phyloP scores from a whole-genome alignment of 2,329 filamentous ascomycete species.

The Fusarium sp. region DNA sequence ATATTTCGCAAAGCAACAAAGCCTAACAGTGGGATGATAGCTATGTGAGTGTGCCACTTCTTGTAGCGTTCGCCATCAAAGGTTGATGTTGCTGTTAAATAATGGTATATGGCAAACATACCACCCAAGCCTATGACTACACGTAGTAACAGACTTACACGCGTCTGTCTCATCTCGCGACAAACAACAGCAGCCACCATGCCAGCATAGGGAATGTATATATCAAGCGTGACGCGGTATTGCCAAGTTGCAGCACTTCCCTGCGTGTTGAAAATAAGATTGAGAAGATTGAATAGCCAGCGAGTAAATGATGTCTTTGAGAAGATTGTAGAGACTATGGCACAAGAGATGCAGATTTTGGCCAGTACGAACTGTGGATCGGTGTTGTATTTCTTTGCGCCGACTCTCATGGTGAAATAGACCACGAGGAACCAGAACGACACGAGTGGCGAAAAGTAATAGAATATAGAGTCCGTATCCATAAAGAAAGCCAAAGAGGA shows the following conservation, averaged over 20 bases:
- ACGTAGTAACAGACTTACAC: slow-evolving; percentile 17
- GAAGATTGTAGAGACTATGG: slow-evolving; percentile 50
- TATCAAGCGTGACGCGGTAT: slow-evolving; percentile 64
- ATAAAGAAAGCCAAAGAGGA: slow-evolving; percentile 67
- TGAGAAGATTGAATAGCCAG: slow-evolving; percentile 50
- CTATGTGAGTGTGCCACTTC: slow-evolving; percentile 64
- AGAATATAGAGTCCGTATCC: slow-evolving; percentile 63
- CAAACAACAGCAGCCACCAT: slow-evolving; percentile 58
- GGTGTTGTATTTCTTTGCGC: slow-evolving; percentile 56
- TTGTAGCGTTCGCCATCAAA: slow-evolving; percentile 56
- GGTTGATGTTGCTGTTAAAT: neutral
- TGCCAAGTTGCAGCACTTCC: slow-evolving; percentile 64
- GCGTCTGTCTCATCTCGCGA: slow-evolving; percentile 19
- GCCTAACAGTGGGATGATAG: slow-evolving; percentile 65
- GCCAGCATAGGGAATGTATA: slow-evolving; percentile 68
- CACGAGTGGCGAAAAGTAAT: slow-evolving; percentile 70
- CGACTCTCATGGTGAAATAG: slow-evolving; percentile 63
- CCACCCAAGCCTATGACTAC: slow-evolving; percentile 49
- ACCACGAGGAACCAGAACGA: slow-evolving; percentile 73
- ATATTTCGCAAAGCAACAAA: slow-evolving; percentile 65
- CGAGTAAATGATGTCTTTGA: slow-evolving; percentile 7
- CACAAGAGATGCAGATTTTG: slow-evolving; percentile 62
- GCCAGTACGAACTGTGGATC: slow-evolving; percentile 57
- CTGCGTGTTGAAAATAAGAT: slow-evolving; percentile 58
- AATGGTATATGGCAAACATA: slow-evolving; percentile 31